Evolutionary conservation across 1,284 basidiomycete species (phyloP).

Genomic region (Stygiomarasmius scandens): DNA sequence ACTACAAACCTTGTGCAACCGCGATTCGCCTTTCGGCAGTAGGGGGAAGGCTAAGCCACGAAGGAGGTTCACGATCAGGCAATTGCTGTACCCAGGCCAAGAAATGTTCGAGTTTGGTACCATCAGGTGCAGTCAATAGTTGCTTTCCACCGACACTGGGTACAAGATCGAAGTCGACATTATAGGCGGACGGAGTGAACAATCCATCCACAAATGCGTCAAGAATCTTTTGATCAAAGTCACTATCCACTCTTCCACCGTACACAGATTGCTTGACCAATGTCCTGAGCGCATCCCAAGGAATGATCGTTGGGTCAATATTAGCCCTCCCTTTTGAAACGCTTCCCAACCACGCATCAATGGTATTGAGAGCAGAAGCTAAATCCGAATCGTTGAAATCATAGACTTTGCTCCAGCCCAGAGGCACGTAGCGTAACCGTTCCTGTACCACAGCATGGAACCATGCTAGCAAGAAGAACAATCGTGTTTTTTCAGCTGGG

Average conservation of each 20-base stretch:
- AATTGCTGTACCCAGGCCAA: conserved; percentile 83
- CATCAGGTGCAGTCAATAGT: conserved; percentile 81
- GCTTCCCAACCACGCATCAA: conserved; percentile 84
- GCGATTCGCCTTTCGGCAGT: conserved; percentile 92
- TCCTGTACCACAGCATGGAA: conserved; percentile 97
- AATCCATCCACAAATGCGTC: conserved; percentile 90
- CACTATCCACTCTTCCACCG: conserved; percentile 90
- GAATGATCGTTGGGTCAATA: conserved; percentile 86
- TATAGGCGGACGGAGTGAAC: conserved; percentile 87
- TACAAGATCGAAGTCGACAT: conserved; percentile 89
- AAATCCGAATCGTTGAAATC: conserved; percentile 99
- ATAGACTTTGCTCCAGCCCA: conserved; percentile 95
- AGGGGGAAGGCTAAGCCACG: conserved; percentile 90
- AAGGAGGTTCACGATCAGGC: conserved; percentile 89
- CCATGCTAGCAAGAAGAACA: conserved; percentile 97
- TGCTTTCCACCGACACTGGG: conserved; percentile 61
- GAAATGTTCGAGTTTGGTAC: conserved; percentile 90
- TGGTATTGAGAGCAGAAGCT: conserved; percentile 88
- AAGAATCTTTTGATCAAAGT: conserved; percentile 90
- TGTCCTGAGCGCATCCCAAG: conserved; percentile 90
- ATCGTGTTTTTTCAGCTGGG: conserved; percentile 86
- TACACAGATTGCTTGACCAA: conserved; percentile 95
- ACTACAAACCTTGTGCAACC: conserved; percentile 76
- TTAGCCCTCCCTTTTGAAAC: conserved; percentile 88
- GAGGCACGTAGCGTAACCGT: conserved; percentile 89